These are phyloP conservation scores for Penicillium paradoxum DNA, from an alignment of 495 filamentous ascomycete genomes.

Conservation along the genomic window DNA sequence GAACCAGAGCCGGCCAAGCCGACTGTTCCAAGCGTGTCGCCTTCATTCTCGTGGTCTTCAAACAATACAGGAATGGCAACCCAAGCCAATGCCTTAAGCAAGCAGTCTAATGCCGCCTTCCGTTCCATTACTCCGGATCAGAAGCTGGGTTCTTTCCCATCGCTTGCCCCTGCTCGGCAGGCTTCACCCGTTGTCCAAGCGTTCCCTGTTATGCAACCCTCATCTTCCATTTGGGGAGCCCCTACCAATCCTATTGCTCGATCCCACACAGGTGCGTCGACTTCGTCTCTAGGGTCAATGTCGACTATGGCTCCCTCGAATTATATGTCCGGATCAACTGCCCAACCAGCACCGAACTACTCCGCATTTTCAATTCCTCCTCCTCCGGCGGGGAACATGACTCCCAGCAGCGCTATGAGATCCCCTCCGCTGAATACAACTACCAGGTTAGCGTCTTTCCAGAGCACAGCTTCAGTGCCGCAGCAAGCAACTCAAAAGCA, in stretches of 20 bases:
- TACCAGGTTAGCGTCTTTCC: conserved; percentile 16
- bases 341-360: conserved; percentile 33
- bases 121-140: conserved; percentile 52
- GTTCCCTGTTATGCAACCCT: conserved; percentile 35
- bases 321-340: conserved; percentile 15
- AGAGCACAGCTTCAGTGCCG: conserved; percentile 20
- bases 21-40: conserved; percentile 25
- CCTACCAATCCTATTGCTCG: conserved; percentile 11
- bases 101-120: conserved; percentile 25
- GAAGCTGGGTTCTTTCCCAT: conserved; percentile 44
- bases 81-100: conserved; percentile 19
- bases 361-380: conserved; percentile 45
- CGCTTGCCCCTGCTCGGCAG: conserved; percentile 41
- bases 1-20: conserved; percentile 30
- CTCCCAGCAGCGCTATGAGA: conserved; percentile 14
- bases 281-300: conserved; percentile 25
- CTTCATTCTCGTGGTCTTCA: conserved; percentile 47
- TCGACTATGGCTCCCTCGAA: conserved; percentile 24
- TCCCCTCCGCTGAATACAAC: conserved; percentile 19
- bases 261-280: conserved; percentile 15
- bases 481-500: conserved; percentile 36
- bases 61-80: conserved; percentile 19
- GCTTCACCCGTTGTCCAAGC: conserved; percentile 23
- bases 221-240: conserved; percentile 26
- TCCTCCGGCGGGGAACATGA: conserved; percentile 27